phyloP scores from a whole-genome alignment of 768 basidiomycete genomes.

The Solioccasus polychromus region DNA sequence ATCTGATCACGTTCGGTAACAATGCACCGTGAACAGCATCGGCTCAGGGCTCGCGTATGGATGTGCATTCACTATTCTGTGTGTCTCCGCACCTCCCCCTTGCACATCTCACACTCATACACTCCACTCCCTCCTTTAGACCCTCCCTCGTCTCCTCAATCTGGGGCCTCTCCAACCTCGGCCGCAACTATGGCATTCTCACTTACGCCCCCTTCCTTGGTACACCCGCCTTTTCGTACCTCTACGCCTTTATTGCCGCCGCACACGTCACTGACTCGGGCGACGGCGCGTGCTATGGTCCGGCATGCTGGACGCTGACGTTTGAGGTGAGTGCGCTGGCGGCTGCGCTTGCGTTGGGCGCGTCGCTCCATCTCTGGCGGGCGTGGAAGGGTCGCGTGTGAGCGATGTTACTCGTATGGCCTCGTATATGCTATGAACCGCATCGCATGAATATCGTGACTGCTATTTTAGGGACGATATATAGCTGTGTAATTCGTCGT shows the following conservation, averaged over 20 bases:
- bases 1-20: constrained; percentile 3
- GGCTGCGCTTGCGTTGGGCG: constrained; percentile 42
- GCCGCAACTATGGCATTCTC: constrained; percentile 73
- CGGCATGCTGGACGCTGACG: constrained; percentile 63
- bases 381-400: constrained; percentile 59
- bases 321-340: constrained; percentile 51
- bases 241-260: constrained; percentile 70
- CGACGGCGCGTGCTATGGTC: constrained; percentile 49
- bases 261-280: constrained; percentile 40
- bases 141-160: constrained; percentile 69
- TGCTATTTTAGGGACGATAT: too few species aligned
- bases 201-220: constrained; percentile 76
- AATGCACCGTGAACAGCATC: constrained; percentile 38
- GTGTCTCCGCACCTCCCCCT: constrained; percentile 28
- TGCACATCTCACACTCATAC: not conserved
- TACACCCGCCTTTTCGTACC: constrained; percentile 72
- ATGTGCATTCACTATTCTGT: constrained; percentile 68
- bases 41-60: constrained; percentile 72
- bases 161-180: constrained; percentile 70
- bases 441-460: too few species aligned
- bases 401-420: too few species aligned
- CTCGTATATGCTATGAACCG: too few species aligned
- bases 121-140: constrained; percentile 1
- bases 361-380: constrained; percentile 55
- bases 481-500: too few species aligned